These are phyloP conservation scores for Solanum chmielewskii DNA, from an alignment of 257 asterid genomes.

Conservation along the genomic window DNA sequence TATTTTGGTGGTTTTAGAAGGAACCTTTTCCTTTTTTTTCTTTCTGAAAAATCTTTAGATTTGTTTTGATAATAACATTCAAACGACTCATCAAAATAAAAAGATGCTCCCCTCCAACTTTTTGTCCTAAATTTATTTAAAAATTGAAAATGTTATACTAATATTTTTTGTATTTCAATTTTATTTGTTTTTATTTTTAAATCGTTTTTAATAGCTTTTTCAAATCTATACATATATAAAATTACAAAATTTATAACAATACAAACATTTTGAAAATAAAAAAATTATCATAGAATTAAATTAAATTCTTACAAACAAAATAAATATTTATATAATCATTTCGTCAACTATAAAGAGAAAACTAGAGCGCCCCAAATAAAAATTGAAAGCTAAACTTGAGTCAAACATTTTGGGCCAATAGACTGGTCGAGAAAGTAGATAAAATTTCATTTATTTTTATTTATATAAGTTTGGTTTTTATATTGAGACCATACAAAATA, in stretches of 20 bases:
- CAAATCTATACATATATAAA: background rate
- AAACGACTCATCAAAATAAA: background rate
- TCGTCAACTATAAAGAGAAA: background rate
- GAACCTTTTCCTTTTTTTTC: background rate
- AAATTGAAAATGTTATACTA: background rate
- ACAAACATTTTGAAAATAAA: background rate
- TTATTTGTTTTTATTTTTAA: too few species aligned
- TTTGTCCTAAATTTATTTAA: background rate
- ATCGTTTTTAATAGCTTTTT: background rate
- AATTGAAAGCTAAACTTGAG: background rate
- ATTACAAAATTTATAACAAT: too few species aligned
- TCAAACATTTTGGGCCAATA: background rate
- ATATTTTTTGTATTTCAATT: background rate
- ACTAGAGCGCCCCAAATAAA: too few species aligned
- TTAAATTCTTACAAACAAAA: fast-evolving
- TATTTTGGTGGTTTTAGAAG: background rate
- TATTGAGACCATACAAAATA: background rate
- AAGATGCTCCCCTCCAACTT: background rate
- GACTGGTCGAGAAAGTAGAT: background rate
- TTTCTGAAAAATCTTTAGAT: background rate
- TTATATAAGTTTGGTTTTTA: background rate
- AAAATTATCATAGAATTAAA: too few species aligned
- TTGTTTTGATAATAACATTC: background rate
- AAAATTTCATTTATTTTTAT: background rate
- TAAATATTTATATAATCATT: background rate